phyloP scores from a whole-genome alignment of 768 basidiomycete species.

The Lactarius hengduanensis region DNA sequence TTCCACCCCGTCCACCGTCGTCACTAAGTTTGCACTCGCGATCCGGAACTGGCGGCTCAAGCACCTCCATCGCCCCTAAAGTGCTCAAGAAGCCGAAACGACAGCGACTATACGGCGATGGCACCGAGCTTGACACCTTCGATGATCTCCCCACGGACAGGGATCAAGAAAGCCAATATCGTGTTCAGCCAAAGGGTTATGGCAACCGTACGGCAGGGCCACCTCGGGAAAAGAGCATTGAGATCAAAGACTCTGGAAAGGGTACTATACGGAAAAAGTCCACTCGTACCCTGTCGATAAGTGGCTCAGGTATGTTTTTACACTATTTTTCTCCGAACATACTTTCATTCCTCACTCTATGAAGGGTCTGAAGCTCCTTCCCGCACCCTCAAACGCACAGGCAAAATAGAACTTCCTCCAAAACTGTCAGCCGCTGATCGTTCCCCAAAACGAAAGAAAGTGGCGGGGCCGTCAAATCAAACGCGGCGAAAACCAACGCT shows the following conservation, averaged over 20 bases:
- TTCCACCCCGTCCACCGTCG: conserved; percentile 58
- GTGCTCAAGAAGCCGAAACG: conserved; percentile 77
- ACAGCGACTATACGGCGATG: conserved; percentile 74
- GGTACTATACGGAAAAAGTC: conserved; percentile 59
- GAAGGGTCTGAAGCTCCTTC: conserved; percentile 21
- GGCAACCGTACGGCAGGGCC: conserved; percentile 62
- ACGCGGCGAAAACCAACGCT: conserved; percentile 79
- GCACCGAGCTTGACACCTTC: conserved; percentile 84
- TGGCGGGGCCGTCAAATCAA: conserved; percentile 44
- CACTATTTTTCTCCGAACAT: conserved; percentile 32
- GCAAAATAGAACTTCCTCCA: conserved; percentile 54
- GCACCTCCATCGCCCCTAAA: conserved; percentile 53
- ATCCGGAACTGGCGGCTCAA: conserved; percentile 35
- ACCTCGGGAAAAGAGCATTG: conserved; percentile 44
- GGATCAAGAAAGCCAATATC: conserved; percentile 74
- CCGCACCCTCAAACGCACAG: conserved; percentile 50
- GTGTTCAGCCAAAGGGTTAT: conserved; percentile 70
- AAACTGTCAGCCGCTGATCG: conserved; percentile 36
- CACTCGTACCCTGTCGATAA: conserved; percentile 45
- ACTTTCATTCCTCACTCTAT: conserved; percentile 24
- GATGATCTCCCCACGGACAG: conserved; percentile 87
- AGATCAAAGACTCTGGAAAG: conserved; percentile 46
- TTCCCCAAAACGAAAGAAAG: conserved; percentile 51
- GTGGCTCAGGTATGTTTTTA: conserved; percentile 36
- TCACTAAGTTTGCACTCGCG: conserved; percentile 45